phyloP scores from a whole-genome alignment of 108 stramenopile genomes.

The Nitzschia sp. region DNA sequence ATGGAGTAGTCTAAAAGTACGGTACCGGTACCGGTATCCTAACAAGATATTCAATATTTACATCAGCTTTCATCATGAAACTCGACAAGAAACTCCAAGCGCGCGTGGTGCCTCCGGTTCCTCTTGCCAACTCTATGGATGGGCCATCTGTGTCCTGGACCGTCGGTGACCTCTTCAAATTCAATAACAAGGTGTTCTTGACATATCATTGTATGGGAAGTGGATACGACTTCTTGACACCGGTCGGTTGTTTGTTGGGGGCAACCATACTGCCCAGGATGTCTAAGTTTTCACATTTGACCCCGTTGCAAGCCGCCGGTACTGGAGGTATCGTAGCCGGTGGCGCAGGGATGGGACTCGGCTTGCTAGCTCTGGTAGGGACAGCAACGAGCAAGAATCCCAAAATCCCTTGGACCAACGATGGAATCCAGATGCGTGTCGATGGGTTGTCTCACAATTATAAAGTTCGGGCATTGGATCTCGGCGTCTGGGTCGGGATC shows the following conservation, averaged over 20 bases:
- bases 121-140: constrained; percentile 6
- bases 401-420: constrained; percentile 32
- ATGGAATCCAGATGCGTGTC: constrained; percentile 44
- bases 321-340: constrained; percentile 24
- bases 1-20: too few relatives aligned
- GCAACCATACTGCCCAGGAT: constrained; percentile 12
- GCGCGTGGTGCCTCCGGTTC: not conserved
- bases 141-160: constrained; percentile 22
- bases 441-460: constrained; percentile 43
- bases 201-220: constrained; percentile 31
- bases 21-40: too few relatives aligned
- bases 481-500: constrained; percentile 37
- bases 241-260: constrained; percentile 22
- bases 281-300: constrained; percentile 13
- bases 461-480: constrained; percentile 41
- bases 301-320: constrained; percentile 22
- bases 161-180: constrained; percentile 18
- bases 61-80: not conserved
- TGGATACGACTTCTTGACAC: constrained; percentile 29
- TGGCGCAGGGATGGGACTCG: constrained; percentile 10
- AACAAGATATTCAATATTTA: too few relatives aligned
- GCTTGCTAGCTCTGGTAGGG: constrained; percentile 6
- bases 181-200: constrained; percentile 13
- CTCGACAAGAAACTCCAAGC: not conserved
- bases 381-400: constrained; percentile 6